These are phyloP conservation scores for Eucalyptus marginata DNA, from an alignment of 345 rosid species.

Conservation along the genomic window DNA sequence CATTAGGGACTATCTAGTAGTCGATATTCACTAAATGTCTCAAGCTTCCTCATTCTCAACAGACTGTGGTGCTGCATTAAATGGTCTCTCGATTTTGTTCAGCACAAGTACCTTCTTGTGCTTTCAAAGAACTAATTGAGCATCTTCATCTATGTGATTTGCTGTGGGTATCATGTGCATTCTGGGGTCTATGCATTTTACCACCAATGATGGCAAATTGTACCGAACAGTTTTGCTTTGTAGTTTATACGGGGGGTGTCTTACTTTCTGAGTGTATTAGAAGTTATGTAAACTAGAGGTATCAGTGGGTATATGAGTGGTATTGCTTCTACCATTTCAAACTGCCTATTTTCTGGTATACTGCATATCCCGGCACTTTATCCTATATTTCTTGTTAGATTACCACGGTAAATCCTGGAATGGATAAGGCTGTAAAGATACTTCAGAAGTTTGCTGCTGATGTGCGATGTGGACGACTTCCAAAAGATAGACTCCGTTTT, in stretches of 20 bases:
- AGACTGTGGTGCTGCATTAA: not conserved
- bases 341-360: not conserved
- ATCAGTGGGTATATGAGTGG: not conserved
- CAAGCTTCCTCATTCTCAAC: not conserved
- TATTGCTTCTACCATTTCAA: not conserved
- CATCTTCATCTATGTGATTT: not conserved
- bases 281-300: not conserved
- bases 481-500: slow-evolving; percentile 53
- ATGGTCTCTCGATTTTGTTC: not conserved
- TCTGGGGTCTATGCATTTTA: not conserved
- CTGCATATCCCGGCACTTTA: not conserved
- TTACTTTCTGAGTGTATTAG: not conserved
- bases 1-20: not conserved
- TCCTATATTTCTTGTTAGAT: slow-evolving; percentile 16
- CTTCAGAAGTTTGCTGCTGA: slow-evolving; percentile 64
- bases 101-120: not conserved
- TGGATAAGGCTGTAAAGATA: slow-evolving; percentile 62
- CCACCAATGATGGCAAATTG: not conserved
- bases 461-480: slow-evolving; percentile 47
- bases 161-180: not conserved
- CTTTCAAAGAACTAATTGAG: not conserved
- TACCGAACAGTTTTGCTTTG: not conserved
- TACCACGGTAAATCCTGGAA: slow-evolving; percentile 82
- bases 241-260: not conserved
- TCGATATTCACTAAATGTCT: not conserved